Conservation (phyloP, 306 rosid species). For the Trichosanthes truncata region DNA sequence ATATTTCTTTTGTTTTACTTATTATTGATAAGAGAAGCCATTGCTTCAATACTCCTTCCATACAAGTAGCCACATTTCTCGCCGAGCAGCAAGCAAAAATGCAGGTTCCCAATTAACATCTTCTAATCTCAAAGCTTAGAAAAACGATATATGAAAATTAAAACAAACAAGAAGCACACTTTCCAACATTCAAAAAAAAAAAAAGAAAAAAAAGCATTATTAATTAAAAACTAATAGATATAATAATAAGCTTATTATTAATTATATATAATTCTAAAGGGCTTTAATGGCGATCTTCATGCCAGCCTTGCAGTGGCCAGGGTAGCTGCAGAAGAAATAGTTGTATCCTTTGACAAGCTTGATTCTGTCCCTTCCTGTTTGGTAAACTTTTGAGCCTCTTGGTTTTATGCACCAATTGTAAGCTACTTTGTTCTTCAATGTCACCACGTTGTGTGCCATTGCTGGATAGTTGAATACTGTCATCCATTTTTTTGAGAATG, state of each 20-base stretch:
- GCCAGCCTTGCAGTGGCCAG: constrained; percentile 11
- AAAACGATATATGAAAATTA: background rate
- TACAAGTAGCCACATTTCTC: background rate
- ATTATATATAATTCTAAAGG: no score
- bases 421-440: background rate
- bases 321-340: background rate
- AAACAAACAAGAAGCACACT: background rate
- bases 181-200: no score
- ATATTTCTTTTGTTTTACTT: no score
- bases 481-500: background rate
- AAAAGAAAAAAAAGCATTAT: no score
- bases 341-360: constrained; percentile 2
- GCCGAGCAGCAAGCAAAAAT: no score
- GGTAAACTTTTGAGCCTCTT: background rate
- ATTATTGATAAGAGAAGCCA: background rate
- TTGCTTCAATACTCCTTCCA: background rate
- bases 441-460: background rate
- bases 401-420: background rate
- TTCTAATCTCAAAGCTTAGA: background rate
- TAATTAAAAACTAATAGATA: background rate
- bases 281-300: constrained; percentile 12
- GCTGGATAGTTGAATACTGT: background rate
- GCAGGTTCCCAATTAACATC: no score
- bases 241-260: no score
- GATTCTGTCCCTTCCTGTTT: constrained; percentile 6